Base-by-base conservation (phyloP, 2,329 filamentous ascomycete species). In the Neonectria ditissima region DNA sequence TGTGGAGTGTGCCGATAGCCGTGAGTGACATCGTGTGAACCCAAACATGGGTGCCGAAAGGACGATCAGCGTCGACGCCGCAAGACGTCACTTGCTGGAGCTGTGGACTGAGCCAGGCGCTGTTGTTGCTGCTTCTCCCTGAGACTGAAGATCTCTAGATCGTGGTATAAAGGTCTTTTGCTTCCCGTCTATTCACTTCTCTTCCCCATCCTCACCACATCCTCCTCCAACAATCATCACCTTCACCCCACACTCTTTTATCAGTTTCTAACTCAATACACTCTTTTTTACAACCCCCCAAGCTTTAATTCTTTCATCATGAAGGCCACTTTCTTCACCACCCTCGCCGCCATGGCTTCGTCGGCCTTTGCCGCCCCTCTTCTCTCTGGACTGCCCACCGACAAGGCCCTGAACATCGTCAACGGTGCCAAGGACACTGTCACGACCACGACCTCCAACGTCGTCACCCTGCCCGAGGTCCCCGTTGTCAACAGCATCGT, bases 301-400 rank as follows among this genome's bases (percentile, higher is more conserved):
- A 32, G 4, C 5, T 10, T 32, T n/a, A 32, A 7, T 30, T 50
- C 26, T 50, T 20, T 50, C 28, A 50, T 6, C 10, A 50, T 50
- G 47, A 50, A 50, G 47, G 47, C 47, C 28, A 26, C 47, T 50
- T 50, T 50, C 28, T 50, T 50, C n/a, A 50, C 26, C 26, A 18
- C 47, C 7, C 6, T 50, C 11, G 47, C 47, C 47, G 20, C 47
- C 47, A 32, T 50, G 47, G 28, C 47, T 4, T 11, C 32, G n/a
- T 32, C 47, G 10, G 47, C 28, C 18, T 50, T 50, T 20, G 47
- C 47, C n/a, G 47, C 47, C 18, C 47, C 47, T n/a, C n/a, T 50
- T n/a, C n/a, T n/a, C n/a, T n/a, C n/a, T n/a, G n/a, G n/a, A n/a
- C 44, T n/a, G 13, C 9, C 13, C 13, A 34, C 32, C 32, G 28